Evolutionary conservation across 2,329 filamentous ascomycete species (phyloP).

Genomic region (Neonectria ditissima): DNA sequence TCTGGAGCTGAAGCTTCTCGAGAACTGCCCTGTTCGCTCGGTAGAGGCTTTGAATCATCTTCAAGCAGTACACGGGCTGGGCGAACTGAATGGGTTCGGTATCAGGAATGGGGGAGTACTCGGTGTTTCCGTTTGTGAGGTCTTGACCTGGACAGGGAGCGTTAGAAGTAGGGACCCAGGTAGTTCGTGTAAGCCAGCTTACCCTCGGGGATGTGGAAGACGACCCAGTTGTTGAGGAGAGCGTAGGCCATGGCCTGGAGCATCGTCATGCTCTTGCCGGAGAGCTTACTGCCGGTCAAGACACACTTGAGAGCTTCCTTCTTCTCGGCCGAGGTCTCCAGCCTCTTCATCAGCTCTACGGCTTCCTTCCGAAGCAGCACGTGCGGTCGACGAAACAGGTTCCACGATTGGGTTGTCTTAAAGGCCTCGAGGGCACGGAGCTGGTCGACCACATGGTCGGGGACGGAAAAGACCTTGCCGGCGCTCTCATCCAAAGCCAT

Average conservation of each 20-base stretch:
- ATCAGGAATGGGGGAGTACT: conserved; percentile 78
- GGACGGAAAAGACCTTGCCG: conserved; percentile 77
- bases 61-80: conserved; percentile 82
- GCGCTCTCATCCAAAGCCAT: conserved; percentile 66
- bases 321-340: conserved; percentile 65
- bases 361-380: conserved; percentile 83
- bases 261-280: conserved; percentile 89
- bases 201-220: conserved; percentile 92
- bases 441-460: conserved; percentile 78
- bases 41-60: conserved; percentile 77
- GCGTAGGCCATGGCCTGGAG: conserved; percentile 87
- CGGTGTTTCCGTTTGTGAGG: conserved; percentile 81
- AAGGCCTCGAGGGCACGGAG: conserved; percentile 89
- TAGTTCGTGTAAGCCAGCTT: conserved; percentile 44
- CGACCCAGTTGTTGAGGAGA: conserved; percentile 86
- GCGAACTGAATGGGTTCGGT: conserved; percentile 72
- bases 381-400: conserved; percentile 84
- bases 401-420: conserved; percentile 90
- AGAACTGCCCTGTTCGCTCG: conserved; percentile 79
- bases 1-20: conserved; percentile 58
- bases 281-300: conserved; percentile 77
- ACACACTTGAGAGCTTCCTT: conserved; percentile 73
- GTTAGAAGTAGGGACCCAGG: conserved; percentile 20
- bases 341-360: conserved; percentile 73
- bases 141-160: conserved; percentile 70